phyloP scores from a whole-genome alignment of 805 yeast species.

The Saturnispora halmiae region DNA sequence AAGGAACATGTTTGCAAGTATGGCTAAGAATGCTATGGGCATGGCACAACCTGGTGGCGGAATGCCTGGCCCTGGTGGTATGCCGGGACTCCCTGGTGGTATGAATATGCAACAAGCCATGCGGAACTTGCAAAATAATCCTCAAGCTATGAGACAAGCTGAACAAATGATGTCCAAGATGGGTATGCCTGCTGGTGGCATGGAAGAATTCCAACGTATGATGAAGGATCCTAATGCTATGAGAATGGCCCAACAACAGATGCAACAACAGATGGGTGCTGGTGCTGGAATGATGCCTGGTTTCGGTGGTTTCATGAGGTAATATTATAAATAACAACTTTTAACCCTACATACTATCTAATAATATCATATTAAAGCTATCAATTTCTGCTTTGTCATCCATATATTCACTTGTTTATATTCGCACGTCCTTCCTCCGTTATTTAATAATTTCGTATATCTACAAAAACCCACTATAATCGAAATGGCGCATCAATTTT shows the following conservation, averaged over 20 bases:
- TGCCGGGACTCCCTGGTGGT: constrained; percentile 9
- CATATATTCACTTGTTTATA: too few relatives aligned
- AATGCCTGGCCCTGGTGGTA: constrained; percentile 33
- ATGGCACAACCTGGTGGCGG: constrained; percentile 38
- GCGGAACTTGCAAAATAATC: constrained; percentile 9
- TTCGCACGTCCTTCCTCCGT: too few relatives aligned
- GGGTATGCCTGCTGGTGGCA: constrained; percentile 10
- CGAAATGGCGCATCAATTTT: too few relatives aligned
- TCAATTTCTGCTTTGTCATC: too few relatives aligned
- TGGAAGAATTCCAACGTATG: constrained; percentile 11
- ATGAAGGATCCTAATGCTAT: constrained; percentile 18
- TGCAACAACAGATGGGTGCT: constrained; percentile 47
- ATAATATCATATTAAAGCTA: too few relatives aligned
- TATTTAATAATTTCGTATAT: too few relatives aligned
- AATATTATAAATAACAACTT: neutral
- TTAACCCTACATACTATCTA: too few relatives aligned
- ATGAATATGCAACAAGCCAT: constrained; percentile 11
- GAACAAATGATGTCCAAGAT: constrained; percentile 10
- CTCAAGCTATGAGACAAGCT: constrained; percentile 9
- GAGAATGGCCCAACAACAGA: constrained; percentile 42
- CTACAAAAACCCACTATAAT: neutral
- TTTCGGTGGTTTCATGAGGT: constrained; percentile 3
- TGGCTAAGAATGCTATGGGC: constrained; percentile 71
- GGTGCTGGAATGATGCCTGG: constrained; percentile 27
- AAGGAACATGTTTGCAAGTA: constrained; percentile 86